phyloP scores from a whole-genome alignment of 768 basidiomycete genomes.

The Xanthoconium purpureum region DNA sequence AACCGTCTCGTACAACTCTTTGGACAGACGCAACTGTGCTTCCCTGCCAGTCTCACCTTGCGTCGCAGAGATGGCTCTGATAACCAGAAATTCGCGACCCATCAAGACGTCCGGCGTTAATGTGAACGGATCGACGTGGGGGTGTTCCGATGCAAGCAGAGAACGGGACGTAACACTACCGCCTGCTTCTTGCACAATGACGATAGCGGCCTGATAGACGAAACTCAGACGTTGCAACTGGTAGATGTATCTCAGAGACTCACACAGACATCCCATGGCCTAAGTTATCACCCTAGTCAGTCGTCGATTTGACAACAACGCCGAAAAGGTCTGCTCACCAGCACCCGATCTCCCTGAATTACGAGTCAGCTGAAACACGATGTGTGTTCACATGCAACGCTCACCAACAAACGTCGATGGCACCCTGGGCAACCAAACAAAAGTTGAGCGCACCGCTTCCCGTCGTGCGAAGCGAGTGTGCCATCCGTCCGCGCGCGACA shows the following conservation, averaged over 20 bases:
- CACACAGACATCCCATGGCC: conserved; percentile 85
- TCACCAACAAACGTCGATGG: conserved; percentile 83
- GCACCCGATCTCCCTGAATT: conserved; percentile 73
- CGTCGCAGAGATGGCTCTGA: conserved; percentile 63
- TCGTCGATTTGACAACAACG: neutral
- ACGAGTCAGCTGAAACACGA: neutral
- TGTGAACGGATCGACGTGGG: conserved; percentile 42
- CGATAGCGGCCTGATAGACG: conserved; percentile 63
- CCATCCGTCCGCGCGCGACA: conserved; percentile 71
- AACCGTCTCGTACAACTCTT: conserved; percentile 79
- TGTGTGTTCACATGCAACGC: conserved; percentile 12
- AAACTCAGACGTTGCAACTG: neutral
- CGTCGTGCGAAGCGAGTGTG: conserved; percentile 74
- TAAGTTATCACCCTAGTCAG: conserved; percentile 12
- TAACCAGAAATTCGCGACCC: conserved; percentile 75
- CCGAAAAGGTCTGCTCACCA: conserved; percentile 37
- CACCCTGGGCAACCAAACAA: conserved; percentile 84
- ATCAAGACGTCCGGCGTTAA: conserved; percentile 68
- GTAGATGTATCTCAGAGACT: conserved; percentile 19
- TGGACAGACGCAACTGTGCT: conserved; percentile 73
- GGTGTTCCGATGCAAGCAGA: conserved; percentile 37
- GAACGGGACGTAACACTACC: conserved; percentile 65
- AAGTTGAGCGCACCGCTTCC: conserved; percentile 86
- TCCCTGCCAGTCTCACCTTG: conserved; percentile 58
- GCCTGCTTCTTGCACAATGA: conserved; percentile 89